Base-by-base conservation (phyloP, 164 flowering plant species). In the Buxus sempervirens region DNA sequence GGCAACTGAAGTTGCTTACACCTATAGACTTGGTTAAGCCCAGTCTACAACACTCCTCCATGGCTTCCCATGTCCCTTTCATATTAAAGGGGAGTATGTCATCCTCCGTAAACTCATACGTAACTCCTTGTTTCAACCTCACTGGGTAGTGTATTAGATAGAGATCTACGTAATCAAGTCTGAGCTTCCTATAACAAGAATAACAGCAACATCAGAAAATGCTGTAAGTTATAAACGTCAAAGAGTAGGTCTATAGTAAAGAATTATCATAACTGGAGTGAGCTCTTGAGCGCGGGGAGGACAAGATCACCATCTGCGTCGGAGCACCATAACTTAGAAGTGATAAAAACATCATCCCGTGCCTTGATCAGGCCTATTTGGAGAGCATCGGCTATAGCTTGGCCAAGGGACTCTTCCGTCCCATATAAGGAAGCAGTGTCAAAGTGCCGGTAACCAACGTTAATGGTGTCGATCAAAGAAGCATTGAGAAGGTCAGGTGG, bases 251-350 rank as follows among this genome's bases (percentile, higher is more conserved):
- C 12, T 42, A 41, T 41, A 41, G 12, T 5, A 41, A 41, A 41
- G 12, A 45, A 45, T 15, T 45, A 45, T 45, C 19, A 16, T 65
- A 55, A 83, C 86, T 54, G 14, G 26, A 83, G 79, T 3, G 75
- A 60, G 3, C 61, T 62, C 25, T 63, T 65, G 41, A 83, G 70
- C 10, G 81, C 81, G 0, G 82, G 80, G 3, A 79, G 72, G 22
- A 81, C 80, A 2, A 59, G 82, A 32, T 72, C 68, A 5, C 45
- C 75, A 28, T 83, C 65, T 2, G 71, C 65, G 22, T 76, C 62
- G 22, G 32, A 24, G 63, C 75, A 65, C 81, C 81, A 76, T n/a
- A 83, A 51, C 69, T 83, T 83, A 27, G 86, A 69, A 1, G 86
- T 83, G 60, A 83, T 69, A 70, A 79, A 83, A 16, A 83, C 38